phyloP scores from a whole-genome alignment of 2,329 filamentous ascomycete genomes.

The Sporothrix dimorphospora region DNA sequence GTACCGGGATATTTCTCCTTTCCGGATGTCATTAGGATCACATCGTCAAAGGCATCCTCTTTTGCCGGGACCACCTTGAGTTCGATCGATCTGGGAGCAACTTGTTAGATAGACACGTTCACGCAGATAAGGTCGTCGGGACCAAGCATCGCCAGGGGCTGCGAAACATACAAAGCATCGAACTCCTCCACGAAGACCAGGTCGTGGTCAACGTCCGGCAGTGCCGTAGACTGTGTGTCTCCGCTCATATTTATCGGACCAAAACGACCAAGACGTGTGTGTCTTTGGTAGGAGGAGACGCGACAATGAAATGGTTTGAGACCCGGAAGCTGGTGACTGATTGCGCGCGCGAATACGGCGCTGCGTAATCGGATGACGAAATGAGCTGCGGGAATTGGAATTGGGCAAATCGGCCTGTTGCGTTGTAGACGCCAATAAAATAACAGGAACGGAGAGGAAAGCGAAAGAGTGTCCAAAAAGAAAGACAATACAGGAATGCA shows the following conservation, averaged over 20 bases:
- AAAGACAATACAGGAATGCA: too few species aligned
- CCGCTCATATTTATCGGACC: conserved; percentile 14
- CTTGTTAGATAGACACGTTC: neutral
- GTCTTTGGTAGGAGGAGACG: too few species aligned
- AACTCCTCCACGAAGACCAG: conserved; percentile 57
- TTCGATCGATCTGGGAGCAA: conserved; percentile 44
- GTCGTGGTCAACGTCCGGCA: conserved; percentile 42
- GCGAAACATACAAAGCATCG: conserved; percentile 52
- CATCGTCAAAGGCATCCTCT: neutral
- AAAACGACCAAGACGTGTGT: too few species aligned
- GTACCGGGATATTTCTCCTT: conserved; percentile 44
- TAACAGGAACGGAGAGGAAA: neutral
- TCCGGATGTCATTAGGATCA: neutral
- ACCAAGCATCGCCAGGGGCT: neutral
- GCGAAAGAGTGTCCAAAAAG: neutral
- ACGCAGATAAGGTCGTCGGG: neutral
- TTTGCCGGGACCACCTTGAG: conserved; percentile 37
- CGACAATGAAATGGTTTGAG: neutral
- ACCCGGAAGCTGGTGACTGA: neutral
- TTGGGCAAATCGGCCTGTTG: neutral
- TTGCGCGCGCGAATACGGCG: neutral
- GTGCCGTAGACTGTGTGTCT: neutral
- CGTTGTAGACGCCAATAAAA: neutral
- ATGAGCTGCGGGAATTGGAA: neutral
- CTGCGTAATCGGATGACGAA: conserved; percentile 4